Percentiles rank a stretch among this genome's conserved stretches.
phyloP scores from a whole-genome alignment of 2,329 filamentous ascomycete genomes.

The Exutisphaerella laricina region DNA sequence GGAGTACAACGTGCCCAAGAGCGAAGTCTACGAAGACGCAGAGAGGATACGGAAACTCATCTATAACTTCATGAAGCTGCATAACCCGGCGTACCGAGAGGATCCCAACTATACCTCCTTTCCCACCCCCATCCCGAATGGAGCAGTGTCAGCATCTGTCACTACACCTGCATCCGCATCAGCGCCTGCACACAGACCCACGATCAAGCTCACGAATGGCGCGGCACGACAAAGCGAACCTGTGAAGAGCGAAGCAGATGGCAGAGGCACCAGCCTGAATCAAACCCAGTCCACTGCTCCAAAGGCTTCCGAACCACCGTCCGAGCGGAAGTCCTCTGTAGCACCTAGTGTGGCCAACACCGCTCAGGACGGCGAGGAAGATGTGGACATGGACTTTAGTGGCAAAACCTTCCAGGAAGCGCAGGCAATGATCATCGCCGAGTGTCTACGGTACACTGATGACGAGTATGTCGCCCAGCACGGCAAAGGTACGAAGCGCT shows the following conservation, averaged over 20 bases:
- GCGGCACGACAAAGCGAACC: conserved; percentile 15
- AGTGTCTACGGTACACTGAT: conserved; percentile 63
- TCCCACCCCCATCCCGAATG: conserved; percentile 64
- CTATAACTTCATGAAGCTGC: conserved; percentile 80
- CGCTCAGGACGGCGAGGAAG: conserved; percentile 15
- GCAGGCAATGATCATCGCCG: conserved; percentile 76
- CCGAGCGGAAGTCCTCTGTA: conserved; percentile 28
- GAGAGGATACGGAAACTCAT: conserved; percentile 81
- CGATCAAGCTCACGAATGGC: conserved; percentile 9
- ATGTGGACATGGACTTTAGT: conserved; percentile 50
- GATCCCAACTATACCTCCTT: conserved; percentile 62
- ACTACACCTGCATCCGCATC: conserved; percentile 6
- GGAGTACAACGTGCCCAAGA: conserved; percentile 69
- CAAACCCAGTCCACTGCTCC: conserved; percentile 17
- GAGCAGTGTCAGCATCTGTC: conserved; percentile 9
- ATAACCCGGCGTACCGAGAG: conserved; percentile 74
- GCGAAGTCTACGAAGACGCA: conserved; percentile 72
- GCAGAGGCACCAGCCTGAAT: conserved; percentile 16
- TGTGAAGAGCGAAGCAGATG: conserved; percentile 23
- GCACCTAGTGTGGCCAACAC: conserved; percentile 25
- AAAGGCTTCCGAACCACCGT: conserved; percentile 25
- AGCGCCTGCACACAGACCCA: not conserved
- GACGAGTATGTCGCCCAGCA: conserved; percentile 49
- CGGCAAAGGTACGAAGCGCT: no score
- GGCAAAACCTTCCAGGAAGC: conserved; percentile 76